phyloP scores from a whole-genome alignment of 2,329 filamentous ascomycete species.

The Endothia cerciana region DNA sequence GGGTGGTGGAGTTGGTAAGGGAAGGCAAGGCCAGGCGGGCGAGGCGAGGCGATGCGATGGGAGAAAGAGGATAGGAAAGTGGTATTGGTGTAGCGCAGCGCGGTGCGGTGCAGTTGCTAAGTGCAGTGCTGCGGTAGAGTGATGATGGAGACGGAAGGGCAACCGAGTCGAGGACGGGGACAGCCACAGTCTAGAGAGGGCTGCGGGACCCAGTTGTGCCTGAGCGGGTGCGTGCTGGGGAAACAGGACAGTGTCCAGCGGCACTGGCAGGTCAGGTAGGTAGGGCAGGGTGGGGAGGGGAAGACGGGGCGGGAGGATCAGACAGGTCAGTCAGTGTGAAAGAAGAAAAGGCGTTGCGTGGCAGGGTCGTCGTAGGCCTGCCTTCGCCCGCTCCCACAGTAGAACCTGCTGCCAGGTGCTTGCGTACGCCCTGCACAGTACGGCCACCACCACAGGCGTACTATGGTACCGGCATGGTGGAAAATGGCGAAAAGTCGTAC shows the following conservation, averaged over 20 bases:
- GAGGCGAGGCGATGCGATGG: not conserved
- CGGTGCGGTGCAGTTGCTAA: slow-evolving; percentile 6
- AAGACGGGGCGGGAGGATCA: too few relatives aligned
- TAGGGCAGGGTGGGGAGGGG: too few relatives aligned
- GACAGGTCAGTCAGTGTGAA: too few relatives aligned
- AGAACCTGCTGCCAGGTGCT: slow-evolving; percentile 12
- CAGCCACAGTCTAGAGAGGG: not conserved
- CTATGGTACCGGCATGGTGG: not conserved
- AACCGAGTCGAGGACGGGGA: slow-evolving; percentile 6
- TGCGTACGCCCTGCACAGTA: slow-evolving; percentile 17
- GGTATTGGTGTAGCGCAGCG: slow-evolving; percentile 12
- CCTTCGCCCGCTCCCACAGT: not conserved
- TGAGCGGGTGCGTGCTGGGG: not conserved
- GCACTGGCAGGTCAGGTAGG: not conserved
- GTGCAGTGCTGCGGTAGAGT: too few relatives aligned
- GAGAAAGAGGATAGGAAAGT: slow-evolving; percentile 16
- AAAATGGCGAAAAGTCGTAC: slow-evolving; percentile 14
- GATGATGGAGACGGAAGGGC: slow-evolving; percentile 8
- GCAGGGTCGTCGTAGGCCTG: slow-evolving; percentile 10
- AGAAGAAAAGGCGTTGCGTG: slow-evolving; percentile 13
- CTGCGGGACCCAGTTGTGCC: not conserved
- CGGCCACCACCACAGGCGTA: too few relatives aligned
- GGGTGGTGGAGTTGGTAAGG: slow-evolving; percentile 1
- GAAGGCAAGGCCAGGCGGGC: too few relatives aligned
- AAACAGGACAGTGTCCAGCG: not conserved